Evolutionary conservation across 2,329 filamentous ascomycete genomes (phyloP), one percentile per base, ranked within the genome.

Genomic region (Tolypocladium pustulatum): DNA sequence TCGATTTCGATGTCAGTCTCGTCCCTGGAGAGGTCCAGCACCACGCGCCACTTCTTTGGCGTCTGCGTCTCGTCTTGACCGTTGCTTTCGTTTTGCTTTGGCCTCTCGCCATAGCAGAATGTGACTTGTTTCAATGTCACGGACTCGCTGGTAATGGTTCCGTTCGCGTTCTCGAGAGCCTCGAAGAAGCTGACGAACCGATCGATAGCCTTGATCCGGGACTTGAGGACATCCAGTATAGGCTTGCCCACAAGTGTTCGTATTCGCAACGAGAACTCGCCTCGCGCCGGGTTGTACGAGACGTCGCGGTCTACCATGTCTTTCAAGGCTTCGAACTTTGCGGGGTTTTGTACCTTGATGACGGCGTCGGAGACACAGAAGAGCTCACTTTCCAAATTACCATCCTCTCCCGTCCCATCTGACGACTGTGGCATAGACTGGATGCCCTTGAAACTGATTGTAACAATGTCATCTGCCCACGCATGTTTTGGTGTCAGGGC

Each of bases 171-270:
- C 58, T 83, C 76, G 61, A 92, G 81, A 1, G 86, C 84, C 52
- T 85, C 81, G 32, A 91, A 77, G 65, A 89, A 90, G 51, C 81
- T 81, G 43, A 90, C 85, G 34, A 94, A 78, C 25, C 87, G 82
- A 65, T 89, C 84, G 59, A 94, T 82, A 15, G 85, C 82, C 63
- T 83, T 80, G 53, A 91, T 75, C 34, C 85, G 80, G 56, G 79
- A 75, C 61, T 78, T 75, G 25, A 91, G 76, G n/a, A 77, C 73
- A 4, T 80, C 76, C 4, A 90, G 71, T 17, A 87, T 78, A 0
- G 84, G 76, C 52, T 77, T 74, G 25, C 86, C 86, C 53, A 87
- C 80, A 2, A 76, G 73, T 0, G 83, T 80, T 12, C 80, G 77
- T 41, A 90, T 73, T 9, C 80, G 77, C 57, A 91, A 75, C 20